Conservation (phyloP, 164 flowering plant species). For the Tinospora cordifolia region DNA sequence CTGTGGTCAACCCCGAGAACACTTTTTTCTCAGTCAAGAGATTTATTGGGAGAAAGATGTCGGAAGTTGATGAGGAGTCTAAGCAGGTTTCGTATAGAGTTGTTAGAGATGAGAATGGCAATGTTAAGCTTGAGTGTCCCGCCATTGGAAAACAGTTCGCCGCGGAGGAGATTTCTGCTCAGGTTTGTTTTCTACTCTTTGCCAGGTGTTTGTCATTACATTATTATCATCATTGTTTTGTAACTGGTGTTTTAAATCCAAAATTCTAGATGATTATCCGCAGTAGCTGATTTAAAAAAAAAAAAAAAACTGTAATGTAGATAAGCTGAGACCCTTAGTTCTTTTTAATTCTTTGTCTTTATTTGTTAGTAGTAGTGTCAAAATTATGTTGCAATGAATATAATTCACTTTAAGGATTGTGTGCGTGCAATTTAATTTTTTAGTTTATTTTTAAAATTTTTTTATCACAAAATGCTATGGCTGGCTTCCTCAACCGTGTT, state of each 20-base stretch:
- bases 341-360: too few species aligned
- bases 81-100: slow-evolving; percentile 60
- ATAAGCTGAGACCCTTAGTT: too few species aligned
- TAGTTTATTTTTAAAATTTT: too few species aligned
- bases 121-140: slow-evolving; percentile 68
- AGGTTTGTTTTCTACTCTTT: slow-evolving; percentile 31
- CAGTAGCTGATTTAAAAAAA: too few species aligned
- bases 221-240: neutral
- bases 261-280: too few species aligned
- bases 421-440: too few species aligned
- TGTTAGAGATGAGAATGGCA: slow-evolving; percentile 60
- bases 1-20: slow-evolving; percentile 87
- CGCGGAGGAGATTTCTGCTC: slow-evolving; percentile 74
- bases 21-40: slow-evolving; percentile 80
- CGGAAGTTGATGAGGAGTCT: slow-evolving; percentile 56
- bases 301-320: too few species aligned
- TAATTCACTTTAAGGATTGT: too few species aligned
- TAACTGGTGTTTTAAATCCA: neutral
- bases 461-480: too few species aligned
- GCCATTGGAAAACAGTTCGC: slow-evolving; percentile 69
- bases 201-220: slow-evolving; percentile 21
- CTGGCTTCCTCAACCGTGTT: too few species aligned
- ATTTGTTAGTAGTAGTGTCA: too few species aligned
- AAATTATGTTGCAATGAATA: too few species aligned
- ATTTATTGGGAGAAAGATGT: slow-evolving; percentile 72